Conservation (phyloP, 202 grass and related monocot genomes). For the Cymbopogon flexuosus region DNA sequence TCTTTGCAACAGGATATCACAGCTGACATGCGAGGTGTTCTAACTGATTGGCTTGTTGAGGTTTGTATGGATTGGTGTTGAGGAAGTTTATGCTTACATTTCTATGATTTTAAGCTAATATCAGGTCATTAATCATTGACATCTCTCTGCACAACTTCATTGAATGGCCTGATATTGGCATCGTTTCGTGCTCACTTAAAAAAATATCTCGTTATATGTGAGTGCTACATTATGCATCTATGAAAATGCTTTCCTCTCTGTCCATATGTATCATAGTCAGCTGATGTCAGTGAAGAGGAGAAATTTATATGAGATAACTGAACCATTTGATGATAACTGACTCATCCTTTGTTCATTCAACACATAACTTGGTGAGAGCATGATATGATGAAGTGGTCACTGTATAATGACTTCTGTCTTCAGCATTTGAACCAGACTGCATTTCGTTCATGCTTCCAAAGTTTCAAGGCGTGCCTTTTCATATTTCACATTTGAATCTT, state of each 20-base stretch:
- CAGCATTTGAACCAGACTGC: neutral
- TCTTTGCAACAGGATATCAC: slow-evolving; percentile 74
- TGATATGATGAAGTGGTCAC: neutral
- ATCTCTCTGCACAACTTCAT: slow-evolving; percentile 5
- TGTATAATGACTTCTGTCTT: neutral
- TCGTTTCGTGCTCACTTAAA: neutral
- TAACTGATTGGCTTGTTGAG: slow-evolving; percentile 97
- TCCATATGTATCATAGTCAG: neutral
- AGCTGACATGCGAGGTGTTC: slow-evolving; percentile 67
- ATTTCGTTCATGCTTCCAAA: neutral
- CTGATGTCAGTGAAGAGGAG: slow-evolving; percentile 1
- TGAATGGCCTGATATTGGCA: neutral
- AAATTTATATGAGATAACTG: slow-evolving; percentile 18
- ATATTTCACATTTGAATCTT: slow-evolving; percentile 8
- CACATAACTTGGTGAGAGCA: neutral
- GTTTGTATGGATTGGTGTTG: slow-evolving; percentile 40
- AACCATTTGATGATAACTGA: neutral
- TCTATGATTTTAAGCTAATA: slow-evolving; percentile 1
- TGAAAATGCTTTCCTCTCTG: neutral
- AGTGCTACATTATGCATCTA: neutral
- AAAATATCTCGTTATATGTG: neutral
- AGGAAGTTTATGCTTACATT: slow-evolving; percentile 21
- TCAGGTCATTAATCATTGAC: slow-evolving; percentile 2
- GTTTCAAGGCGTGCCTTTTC: neutral
- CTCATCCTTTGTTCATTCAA: slow-evolving; percentile 3